Percentiles rank a stretch among this genome's conserved stretches.
Conservation (phyloP, 2,329 filamentous ascomycete species). For the Calonectria honghensis region DNA sequence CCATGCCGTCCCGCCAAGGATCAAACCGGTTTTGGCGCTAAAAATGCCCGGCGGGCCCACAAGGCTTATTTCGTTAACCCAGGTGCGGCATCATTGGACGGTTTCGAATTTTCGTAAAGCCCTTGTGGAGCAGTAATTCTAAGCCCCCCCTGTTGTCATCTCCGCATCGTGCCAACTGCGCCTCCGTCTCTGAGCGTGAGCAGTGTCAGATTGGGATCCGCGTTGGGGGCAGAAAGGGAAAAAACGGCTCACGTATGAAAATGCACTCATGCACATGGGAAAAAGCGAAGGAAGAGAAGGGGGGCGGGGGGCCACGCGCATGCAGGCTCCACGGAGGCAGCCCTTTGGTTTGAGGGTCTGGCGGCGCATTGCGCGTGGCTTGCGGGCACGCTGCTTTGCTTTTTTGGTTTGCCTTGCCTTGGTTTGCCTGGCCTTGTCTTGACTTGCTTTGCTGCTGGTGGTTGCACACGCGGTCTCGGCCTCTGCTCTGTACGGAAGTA, state of each 20-base stretch:
- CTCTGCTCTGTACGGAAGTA: not conserved
- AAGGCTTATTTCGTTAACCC: slow-evolving; percentile 12
- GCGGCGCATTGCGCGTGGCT: not conserved
- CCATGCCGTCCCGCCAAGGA: not conserved
- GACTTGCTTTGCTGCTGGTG: not conserved
- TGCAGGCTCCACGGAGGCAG: no score
- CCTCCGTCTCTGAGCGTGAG: not conserved
- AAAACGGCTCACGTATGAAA: not conserved
- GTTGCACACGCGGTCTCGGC: not conserved
- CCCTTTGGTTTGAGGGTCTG: no score
- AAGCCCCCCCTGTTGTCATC: slow-evolving; percentile 22
- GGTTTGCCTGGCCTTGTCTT: no score
- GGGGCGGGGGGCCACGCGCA: no score
- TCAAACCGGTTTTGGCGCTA: slow-evolving; percentile 8
- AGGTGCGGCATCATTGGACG: slow-evolving; percentile 7
- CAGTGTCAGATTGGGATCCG: slow-evolving; percentile 1
- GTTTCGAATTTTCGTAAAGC: slow-evolving; percentile 20
- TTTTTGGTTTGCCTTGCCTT: no score
- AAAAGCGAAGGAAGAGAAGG: not conserved
- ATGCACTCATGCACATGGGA: not conserved
- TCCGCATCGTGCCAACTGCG: slow-evolving; percentile 15
- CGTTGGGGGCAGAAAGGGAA: not conserved
- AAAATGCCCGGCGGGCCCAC: slow-evolving; percentile 1
- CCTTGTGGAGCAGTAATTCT: slow-evolving; percentile 22
- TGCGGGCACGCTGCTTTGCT: not conserved